Conservation (phyloP, 2,329 filamentous ascomycete genomes). For the Anthostomella pinea region DNA sequence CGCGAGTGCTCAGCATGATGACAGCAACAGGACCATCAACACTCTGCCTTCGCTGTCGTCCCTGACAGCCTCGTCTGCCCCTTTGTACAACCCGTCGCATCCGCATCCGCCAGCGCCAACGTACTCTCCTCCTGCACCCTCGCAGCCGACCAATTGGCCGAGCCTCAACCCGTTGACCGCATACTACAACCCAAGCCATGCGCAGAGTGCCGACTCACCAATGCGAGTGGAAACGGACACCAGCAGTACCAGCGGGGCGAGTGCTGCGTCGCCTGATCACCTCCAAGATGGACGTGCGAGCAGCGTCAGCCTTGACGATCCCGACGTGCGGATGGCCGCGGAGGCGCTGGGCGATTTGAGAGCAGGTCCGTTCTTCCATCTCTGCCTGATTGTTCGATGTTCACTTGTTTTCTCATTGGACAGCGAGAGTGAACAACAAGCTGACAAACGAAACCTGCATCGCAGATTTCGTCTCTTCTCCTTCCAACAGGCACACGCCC, state of each 20-base stretch:
- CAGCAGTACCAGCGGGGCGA: slow-evolving; percentile 38
- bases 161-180: slow-evolving; percentile 48
- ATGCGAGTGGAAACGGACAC: slow-evolving; percentile 48
- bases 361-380: slow-evolving; percentile 54
- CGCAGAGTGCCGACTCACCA: slow-evolving; percentile 43
- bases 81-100: slow-evolving; percentile 23
- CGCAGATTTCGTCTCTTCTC: slow-evolving; percentile 65
- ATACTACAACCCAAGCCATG: slow-evolving; percentile 46
- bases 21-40: slow-evolving; percentile 20
- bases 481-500: slow-evolving; percentile 45
- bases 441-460: slow-evolving; percentile 9
- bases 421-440: slow-evolving; percentile 14
- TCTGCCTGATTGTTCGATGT: slow-evolving; percentile 11
- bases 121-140: slow-evolving; percentile 24
- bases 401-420: slow-evolving; percentile 10
- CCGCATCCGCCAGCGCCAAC: slow-evolving; percentile 26
- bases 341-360: slow-evolving; percentile 73
- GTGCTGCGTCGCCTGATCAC: slow-evolving; percentile 46
- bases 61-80: slow-evolving; percentile 33
- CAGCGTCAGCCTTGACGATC: slow-evolving; percentile 61
- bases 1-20: slow-evolving; percentile 24
- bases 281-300: slow-evolving; percentile 43
- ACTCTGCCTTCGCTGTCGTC: slow-evolving; percentile 43
- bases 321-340: slow-evolving; percentile 67
- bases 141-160: slow-evolving; percentile 42